Evolutionary conservation across 495 filamentous ascomycete genomes (phyloP).

Genomic region (Umbilicaria muhlenbergii): DNA sequence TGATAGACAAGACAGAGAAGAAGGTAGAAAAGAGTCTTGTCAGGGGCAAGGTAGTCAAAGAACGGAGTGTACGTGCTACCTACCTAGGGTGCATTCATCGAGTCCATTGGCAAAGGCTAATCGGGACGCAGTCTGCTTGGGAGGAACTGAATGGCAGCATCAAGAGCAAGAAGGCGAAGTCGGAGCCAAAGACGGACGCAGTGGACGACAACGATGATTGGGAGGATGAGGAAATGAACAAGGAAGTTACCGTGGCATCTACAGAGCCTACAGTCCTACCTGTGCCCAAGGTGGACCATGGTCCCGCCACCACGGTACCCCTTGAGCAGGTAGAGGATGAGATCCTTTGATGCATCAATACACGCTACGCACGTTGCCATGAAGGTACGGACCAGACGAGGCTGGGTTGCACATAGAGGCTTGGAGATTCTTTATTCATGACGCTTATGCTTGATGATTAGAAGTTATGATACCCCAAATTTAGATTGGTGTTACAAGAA

Average conservation of each 20-base stretch:
- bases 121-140: constrained; percentile 18
- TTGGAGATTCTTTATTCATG: no score
- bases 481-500: no score
- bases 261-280: no score
- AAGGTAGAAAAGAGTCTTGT: constrained; percentile 54
- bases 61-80: constrained; percentile 22
- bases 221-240: constrained; percentile 18
- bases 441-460: no score
- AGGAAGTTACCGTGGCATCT: not conserved
- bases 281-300: no score
- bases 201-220: constrained; percentile 21
- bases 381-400: no score
- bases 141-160: constrained; percentile 35
- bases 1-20: constrained; percentile 50
- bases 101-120: constrained; percentile 8
- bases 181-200: constrained; percentile 5
- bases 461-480: no score
- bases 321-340: no score
- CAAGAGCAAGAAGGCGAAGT: constrained; percentile 1
- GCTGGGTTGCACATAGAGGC: no score
- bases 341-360: no score
- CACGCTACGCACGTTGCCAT: no score
- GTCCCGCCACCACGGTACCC: no score
- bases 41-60: constrained; percentile 42
- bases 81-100: not conserved